Conservation (phyloP, 2,329 filamentous ascomycete species). For the Penicillium concentricum region DNA sequence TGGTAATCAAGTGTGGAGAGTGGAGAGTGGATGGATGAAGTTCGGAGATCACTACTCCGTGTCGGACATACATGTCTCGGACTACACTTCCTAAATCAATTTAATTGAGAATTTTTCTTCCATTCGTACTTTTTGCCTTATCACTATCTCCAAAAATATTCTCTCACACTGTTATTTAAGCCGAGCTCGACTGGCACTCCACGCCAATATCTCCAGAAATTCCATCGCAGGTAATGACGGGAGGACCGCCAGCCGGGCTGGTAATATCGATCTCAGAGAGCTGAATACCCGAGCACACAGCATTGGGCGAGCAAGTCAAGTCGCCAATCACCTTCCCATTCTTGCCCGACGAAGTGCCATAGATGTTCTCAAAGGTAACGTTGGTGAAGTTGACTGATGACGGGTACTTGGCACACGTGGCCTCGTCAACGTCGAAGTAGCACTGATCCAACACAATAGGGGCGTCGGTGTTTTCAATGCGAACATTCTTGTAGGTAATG, state of each 20-base stretch:
- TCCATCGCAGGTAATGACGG: conserved; percentile 54
- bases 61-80: background rate
- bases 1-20: background rate
- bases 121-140: background rate
- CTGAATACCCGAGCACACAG: conserved; percentile 57
- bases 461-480: conserved; percentile 58
- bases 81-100: background rate
- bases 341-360: conserved; percentile 57
- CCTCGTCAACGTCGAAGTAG: conserved; percentile 58
- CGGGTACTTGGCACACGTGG: conserved; percentile 54
- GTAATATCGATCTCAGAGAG: conserved; percentile 57
- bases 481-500: conserved; percentile 62
- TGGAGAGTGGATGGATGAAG: background rate
- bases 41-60: background rate
- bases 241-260: conserved; percentile 47
- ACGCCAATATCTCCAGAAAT: conserved; percentile 44
- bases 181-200: conserved; percentile 31
- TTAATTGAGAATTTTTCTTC: background rate
- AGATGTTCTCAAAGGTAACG: conserved; percentile 59
- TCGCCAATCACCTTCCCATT: conserved; percentile 56
- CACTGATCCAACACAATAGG: conserved; percentile 61
- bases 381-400: conserved; percentile 60
- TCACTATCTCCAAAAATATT: background rate
- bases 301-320: conserved; percentile 57
- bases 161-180: background rate